Percentiles rank a stretch among this genome's conserved stretches.
These are phyloP conservation scores for Lentinula guzmanii DNA, from an alignment of 768 basidiomycete species.

Conservation along the genomic window DNA sequence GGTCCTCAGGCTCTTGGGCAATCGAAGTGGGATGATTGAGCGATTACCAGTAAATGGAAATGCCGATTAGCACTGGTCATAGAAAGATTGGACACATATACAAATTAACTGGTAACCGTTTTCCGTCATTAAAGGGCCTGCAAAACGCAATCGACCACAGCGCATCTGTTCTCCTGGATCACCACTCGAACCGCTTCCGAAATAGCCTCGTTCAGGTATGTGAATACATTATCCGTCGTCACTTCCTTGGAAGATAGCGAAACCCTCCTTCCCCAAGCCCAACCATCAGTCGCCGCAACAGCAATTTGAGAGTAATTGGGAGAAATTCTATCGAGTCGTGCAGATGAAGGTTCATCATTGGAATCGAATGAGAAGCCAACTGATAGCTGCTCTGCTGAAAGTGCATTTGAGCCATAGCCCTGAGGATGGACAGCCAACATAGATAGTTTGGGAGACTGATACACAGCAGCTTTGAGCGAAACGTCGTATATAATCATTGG, in stretches of 20 bases:
- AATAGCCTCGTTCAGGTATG: conserved; percentile 23
- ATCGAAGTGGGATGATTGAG: neutral
- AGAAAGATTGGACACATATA: neutral
- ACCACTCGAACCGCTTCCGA: conserved; percentile 52
- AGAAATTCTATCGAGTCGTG: conserved; percentile 9
- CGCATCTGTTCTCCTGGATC: conserved; percentile 51
- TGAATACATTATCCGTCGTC: conserved; percentile 8
- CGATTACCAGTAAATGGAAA: neutral
- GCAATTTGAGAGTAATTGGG: conserved; percentile 63
- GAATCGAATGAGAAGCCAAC: conserved; percentile 47
- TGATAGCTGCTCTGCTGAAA: conserved; percentile 42
- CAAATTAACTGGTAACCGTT: neutral
- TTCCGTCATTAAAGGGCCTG: conserved; percentile 27
- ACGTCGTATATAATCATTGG: neutral
- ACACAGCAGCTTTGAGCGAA: conserved; percentile 1
- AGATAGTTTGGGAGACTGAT: conserved; percentile 53
- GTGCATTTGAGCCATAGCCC: conserved; percentile 42
- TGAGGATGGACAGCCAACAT: conserved; percentile 61
- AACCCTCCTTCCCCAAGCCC: conserved; percentile 49
- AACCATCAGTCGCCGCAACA: conserved; percentile 61
- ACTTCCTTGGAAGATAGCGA: conserved; percentile 9
- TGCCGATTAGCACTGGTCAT: neutral
- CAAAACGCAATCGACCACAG: conserved; percentile 58
- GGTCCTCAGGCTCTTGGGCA: neutral
- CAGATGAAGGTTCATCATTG: conserved; percentile 24